phyloP scores from a whole-genome alignment of 805 yeast genomes.

The Sungouiella blattae region DNA sequence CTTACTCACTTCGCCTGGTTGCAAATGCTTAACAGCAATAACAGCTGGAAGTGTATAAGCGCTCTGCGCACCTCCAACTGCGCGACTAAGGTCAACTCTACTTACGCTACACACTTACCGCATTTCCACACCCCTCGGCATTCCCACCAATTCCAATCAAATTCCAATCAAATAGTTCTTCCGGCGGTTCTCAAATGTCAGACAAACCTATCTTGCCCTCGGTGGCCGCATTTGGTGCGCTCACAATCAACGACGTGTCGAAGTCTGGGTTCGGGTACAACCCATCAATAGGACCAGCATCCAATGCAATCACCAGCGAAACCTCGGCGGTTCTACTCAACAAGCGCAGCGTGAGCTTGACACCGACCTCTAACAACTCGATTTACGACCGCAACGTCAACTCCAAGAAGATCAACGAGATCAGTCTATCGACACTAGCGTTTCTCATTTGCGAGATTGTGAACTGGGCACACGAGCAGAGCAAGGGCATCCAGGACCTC shows the following conservation, averaged over 20 bases:
- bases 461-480: conserved; percentile 56
- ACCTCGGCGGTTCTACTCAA: conserved; percentile 33
- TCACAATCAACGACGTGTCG: conserved; percentile 15
- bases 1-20: too few relatives aligned
- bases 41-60: too few relatives aligned
- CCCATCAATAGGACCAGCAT: conserved; percentile 40
- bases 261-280: conserved; percentile 40
- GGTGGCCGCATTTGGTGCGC: conserved; percentile 14
- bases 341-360: conserved; percentile 27
- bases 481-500: conserved; percentile 64
- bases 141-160: too few relatives aligned
- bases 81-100: too few relatives aligned
- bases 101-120: too few relatives aligned
- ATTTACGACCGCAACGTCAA: conserved; percentile 67
- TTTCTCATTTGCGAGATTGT: conserved; percentile 70
- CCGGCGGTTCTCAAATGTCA: too few relatives aligned
- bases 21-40: too few relatives aligned
- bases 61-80: too few relatives aligned
- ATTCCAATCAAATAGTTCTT: too few relatives aligned
- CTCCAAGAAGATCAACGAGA: conserved; percentile 62
- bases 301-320: conserved; percentile 36
- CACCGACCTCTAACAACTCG: conserved; percentile 35
- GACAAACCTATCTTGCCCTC: conserved; percentile 17
- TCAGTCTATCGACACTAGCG: conserved; percentile 63
- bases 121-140: too few relatives aligned